Conservation (phyloP, 2,329 filamentous ascomycete genomes). For the Trichoderma aggressivum region DNA sequence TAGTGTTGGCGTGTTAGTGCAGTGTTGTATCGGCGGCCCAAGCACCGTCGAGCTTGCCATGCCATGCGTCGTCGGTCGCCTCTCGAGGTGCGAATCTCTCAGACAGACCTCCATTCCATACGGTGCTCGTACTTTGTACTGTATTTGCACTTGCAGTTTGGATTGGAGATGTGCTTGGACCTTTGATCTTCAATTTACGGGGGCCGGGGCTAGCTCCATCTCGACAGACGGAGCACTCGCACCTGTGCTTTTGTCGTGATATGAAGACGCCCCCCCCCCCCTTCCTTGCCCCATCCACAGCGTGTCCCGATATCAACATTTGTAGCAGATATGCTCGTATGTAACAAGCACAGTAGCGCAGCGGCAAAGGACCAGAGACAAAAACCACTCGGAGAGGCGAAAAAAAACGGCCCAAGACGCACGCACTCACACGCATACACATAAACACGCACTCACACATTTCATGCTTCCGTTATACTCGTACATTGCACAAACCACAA, state of each 20-base stretch:
- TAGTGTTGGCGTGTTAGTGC: background rate
- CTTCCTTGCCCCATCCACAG: background rate
- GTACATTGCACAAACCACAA: background rate
- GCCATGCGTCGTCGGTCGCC: background rate
- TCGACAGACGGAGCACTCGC: background rate
- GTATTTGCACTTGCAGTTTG: background rate
- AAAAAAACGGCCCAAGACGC: background rate
- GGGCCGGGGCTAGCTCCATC: constrained; percentile 2
- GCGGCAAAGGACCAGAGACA: background rate
- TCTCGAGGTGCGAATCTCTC: background rate
- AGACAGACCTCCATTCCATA: background rate
- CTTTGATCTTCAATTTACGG: constrained; percentile 5
- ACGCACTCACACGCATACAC: background rate
- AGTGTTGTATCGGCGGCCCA: background rate
- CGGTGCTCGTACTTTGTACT: too few species aligned
- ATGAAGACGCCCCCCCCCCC: background rate
- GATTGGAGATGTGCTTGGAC: background rate
- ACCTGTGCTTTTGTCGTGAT: background rate
- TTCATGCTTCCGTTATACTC: background rate
- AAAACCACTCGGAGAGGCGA: background rate
- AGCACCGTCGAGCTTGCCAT: constrained; percentile 3
- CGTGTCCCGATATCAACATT: background rate
- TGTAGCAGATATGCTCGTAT: background rate
- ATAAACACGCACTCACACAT: background rate
- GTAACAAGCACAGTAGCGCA: background rate